These are phyloP conservation scores for Luffa acutangula DNA, from an alignment of 306 rosid genomes.

Conservation along the genomic window DNA sequence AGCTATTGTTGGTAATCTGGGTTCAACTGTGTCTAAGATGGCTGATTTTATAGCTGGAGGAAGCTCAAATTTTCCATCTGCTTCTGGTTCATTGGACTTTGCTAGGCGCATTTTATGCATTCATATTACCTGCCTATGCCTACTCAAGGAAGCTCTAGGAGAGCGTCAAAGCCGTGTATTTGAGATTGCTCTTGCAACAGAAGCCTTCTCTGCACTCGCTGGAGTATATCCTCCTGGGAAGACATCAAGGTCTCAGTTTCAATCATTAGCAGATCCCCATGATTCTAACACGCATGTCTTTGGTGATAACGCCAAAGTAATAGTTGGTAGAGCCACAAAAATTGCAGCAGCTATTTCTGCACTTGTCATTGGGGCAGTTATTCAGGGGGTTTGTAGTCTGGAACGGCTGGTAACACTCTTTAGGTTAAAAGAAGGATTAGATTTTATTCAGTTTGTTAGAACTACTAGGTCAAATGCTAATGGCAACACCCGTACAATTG, in stretches of 20 bases:
- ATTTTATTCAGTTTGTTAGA: constrained; percentile 66
- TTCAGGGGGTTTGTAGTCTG: constrained; percentile 75
- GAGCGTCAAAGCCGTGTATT: constrained; percentile 93
- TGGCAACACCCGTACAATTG: constrained; percentile 70
- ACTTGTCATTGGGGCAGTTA: constrained; percentile 68
- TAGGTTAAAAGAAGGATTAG: constrained; percentile 81
- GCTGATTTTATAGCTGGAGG: constrained; percentile 53
- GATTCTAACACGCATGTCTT: constrained; percentile 39
- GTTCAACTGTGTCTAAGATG: constrained; percentile 47
- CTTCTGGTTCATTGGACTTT: constrained; percentile 42
- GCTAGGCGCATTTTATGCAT: constrained; percentile 63
- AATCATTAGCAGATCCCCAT: constrained; percentile 60
- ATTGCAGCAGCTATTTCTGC: constrained; percentile 83
- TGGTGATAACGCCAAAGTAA: constrained; percentile 38
- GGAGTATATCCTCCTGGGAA: constrained; percentile 64
- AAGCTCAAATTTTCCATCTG: constrained; percentile 31
- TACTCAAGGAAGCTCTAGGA: constrained; percentile 96
- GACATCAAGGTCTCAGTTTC: constrained; percentile 78
- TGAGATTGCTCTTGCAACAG: constrained; percentile 93
- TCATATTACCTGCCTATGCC: constrained; percentile 66
- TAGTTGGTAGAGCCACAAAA: constrained; percentile 50
- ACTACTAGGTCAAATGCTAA: constrained; percentile 72
- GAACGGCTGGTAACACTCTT: constrained; percentile 86
- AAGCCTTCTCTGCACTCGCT: constrained; percentile 72
- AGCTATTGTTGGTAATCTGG: constrained; percentile 69